A percentile compares a stretch with the other conserved stretches of the same genome.
phyloP scores from a whole-genome alignment of 78 protist genomes.

The Chrysochromulina tobinii region DNA sequence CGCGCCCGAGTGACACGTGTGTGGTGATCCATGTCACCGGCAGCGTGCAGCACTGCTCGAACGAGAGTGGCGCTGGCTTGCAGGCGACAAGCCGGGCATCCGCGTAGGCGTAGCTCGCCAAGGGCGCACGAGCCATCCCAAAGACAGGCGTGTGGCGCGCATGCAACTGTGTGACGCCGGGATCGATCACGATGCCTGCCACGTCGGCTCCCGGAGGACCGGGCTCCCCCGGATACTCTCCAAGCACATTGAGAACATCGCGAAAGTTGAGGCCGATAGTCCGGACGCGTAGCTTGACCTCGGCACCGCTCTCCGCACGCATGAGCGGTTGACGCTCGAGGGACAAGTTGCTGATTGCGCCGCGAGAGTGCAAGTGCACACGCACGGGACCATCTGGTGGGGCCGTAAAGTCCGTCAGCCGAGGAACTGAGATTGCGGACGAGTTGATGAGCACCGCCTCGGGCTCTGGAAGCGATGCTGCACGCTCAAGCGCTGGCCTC shows the following conservation, averaged over 20 bases:
- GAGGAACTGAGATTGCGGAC: no score
- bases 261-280: neutral
- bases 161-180: neutral
- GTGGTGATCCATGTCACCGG: neutral
- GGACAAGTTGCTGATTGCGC: no score
- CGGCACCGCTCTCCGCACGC: no score
- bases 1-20: neutral
- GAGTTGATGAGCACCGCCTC: no score
- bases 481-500: no score
- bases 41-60: neutral
- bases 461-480: no score
- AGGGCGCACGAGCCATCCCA: neutral
- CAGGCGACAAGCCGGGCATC: neutral
- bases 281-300: neutral
- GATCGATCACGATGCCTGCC: neutral
- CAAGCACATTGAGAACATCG: neutral
- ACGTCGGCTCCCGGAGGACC: neutral
- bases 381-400: no score
- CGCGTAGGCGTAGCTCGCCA: neutral
- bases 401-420: no score
- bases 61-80: neutral
- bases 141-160: neutral
- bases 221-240: neutral
- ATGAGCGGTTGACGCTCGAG: no score
- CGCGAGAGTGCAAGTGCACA: no score